Percentiles rank a stretch among this genome's conserved stretches.
Conservation (phyloP, 176 grass and related monocot species). For the Sorghum bicolor region DNA sequence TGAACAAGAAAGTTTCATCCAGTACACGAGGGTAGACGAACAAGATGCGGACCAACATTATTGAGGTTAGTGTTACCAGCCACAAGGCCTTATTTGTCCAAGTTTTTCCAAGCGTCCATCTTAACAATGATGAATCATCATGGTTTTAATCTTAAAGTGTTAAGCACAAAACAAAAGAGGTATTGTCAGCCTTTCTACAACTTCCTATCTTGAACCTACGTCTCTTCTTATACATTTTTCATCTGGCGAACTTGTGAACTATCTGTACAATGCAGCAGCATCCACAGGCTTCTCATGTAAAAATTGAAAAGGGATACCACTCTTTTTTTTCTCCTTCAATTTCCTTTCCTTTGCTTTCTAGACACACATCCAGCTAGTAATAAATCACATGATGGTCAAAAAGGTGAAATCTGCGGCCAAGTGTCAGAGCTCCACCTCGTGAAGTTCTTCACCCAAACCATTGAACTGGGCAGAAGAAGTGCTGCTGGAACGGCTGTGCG, state of each 20-base stretch:
- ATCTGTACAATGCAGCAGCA: conserved; percentile 50
- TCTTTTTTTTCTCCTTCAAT: neutral
- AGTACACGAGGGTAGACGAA: neutral
- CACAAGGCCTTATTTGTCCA: neutral
- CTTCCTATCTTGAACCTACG: conserved; percentile 19
- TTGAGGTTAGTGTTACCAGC: neutral
- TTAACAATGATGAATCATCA: neutral
- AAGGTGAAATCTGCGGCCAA: neutral
- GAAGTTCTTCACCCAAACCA: conserved; percentile 50
- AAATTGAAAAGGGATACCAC: conserved; percentile 37
- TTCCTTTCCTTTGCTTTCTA: conserved; percentile 19
- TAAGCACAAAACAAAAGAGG: neutral
- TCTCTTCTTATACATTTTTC: conserved; percentile 25
- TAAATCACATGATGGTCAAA: conserved; percentile 27
- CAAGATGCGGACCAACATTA: neutral
- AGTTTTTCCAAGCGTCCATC: neutral
- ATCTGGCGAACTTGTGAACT: conserved; percentile 29
- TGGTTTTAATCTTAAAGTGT: neutral
- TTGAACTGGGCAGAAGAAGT: conserved; percentile 21
- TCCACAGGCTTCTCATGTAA: conserved; percentile 46
- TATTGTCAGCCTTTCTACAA: neutral
- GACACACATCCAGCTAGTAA: conserved; percentile 10
- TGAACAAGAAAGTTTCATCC: neutral
- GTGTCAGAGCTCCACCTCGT: conserved; percentile 64
- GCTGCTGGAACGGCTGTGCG: conserved; percentile 38